phyloP scores from a whole-genome alignment of 306 rosid species.

The Crataegus laevigata region DNA sequence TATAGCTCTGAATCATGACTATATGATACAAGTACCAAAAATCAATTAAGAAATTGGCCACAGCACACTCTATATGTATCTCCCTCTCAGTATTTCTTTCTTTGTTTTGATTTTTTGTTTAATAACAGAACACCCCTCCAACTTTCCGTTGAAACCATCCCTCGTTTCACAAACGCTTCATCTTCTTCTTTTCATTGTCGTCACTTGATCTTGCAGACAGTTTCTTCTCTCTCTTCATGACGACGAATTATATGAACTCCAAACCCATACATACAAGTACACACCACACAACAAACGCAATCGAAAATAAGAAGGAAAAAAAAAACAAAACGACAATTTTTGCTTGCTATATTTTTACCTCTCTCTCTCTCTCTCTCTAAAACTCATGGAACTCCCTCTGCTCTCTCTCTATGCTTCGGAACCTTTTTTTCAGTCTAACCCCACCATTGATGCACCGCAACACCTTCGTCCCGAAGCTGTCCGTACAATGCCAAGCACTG shows the following conservation, averaged over 20 bases:
- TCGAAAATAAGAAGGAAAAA: not conserved
- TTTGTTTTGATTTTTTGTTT: not conserved
- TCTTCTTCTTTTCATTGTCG: not conserved
- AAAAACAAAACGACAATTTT: not conserved
- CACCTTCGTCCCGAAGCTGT: slow-evolving; percentile 67
- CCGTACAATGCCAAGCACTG: slow-evolving; percentile 82
- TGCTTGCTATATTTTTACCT: not conserved
- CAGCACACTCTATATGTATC: not conserved
- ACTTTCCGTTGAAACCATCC: not conserved
- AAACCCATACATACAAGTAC: not conserved
- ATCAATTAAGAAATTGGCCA: not conserved
- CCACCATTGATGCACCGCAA: slow-evolving; percentile 97
- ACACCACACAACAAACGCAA: not conserved
- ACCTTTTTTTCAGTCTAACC: slow-evolving; percentile 19
- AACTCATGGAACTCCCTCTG: not conserved
- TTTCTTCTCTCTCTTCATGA: not conserved
- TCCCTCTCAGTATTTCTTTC: not conserved
- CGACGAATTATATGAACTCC: not conserved
- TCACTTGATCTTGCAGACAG: not conserved
- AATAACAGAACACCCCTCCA: not conserved
- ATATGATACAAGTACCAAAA: not conserved
- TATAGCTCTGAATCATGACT: not conserved
- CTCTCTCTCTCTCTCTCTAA: not conserved
- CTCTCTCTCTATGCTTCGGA: not conserved
- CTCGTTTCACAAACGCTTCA: not conserved